Base-by-base conservation (phyloP, 768 basidiomycete species). In the Suillus spraguei region DNA sequence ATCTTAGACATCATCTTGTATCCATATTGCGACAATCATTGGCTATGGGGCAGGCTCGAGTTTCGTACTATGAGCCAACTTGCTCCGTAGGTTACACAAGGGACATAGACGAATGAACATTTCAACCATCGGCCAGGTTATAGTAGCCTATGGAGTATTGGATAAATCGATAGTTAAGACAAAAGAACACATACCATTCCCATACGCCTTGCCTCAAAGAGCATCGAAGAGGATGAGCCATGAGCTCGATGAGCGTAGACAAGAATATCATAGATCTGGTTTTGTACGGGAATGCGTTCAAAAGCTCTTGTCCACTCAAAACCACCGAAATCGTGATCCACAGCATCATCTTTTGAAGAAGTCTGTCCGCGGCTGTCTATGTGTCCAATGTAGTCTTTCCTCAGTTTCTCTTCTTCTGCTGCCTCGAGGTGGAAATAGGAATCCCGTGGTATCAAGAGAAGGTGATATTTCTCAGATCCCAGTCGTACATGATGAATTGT, bases 61-160 rank as follows among this genome's bases (percentile, higher is more conserved):
- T 64, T 70, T 72, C 63, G 68, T 50, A 35, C 71, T 42, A 61
- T 68, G 74, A 62, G 59, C 65, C 20, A 72, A 67, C 65, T 82
- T 83, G 61, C 72, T 76, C 66, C 82, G 78, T 55, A 79, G 64
- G 64, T 77, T 83, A 73, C 82, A 83, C 24, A 81, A 63, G 0
- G 88, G 89, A 67, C 89, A 90, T 47, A 89, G 73, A 38, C 81
- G 82, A 46, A 81, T 77, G 73, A 90, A 90, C 42, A 85, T 81
- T 71, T 90, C 89, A 6, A 85, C 81, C 86, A 90, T 90, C 4
- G 89, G 86, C 88, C 87, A 90, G 9, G 88, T 89, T 61, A 90
- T 82, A 28, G 79, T 79, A 33, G 87, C 83, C 89, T 90, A 52
- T n/a, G 46, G 58, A 63, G 24, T 64, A 36, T 39, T 63, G 32